These are phyloP conservation scores for Radiomyces spectabilis DNA, from an alignment of 192 early-diverging fungal species.

Conservation along the genomic window DNA sequence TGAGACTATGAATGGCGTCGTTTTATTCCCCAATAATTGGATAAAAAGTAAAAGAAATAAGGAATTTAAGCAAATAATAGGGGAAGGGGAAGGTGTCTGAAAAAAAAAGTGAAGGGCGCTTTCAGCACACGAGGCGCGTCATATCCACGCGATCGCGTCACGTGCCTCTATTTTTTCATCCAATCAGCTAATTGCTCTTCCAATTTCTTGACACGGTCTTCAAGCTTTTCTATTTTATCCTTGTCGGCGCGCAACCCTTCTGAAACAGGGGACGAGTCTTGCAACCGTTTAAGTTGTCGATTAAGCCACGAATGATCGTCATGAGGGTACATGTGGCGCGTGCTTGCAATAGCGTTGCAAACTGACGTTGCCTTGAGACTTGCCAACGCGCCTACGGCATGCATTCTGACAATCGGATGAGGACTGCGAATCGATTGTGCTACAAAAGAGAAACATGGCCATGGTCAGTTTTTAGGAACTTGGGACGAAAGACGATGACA, in stretches of 20 bases:
- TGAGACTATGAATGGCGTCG: no score
- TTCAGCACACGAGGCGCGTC: no score
- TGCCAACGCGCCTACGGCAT: neutral
- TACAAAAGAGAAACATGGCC: neutral
- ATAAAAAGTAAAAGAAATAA: no score
- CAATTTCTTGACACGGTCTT: constrained; percentile 19
- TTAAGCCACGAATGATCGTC: constrained; percentile 15
- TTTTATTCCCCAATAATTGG: no score
- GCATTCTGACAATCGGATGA: neutral
- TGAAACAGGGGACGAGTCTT: neutral
- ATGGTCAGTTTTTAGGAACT: neutral
- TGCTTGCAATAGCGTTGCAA: neutral
- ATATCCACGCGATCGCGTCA: no score
- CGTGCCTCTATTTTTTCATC: no score
- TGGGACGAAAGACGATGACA: no score
- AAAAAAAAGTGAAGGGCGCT: no score
- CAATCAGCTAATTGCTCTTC: no score
- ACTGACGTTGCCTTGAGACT: neutral
- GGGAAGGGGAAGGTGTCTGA: no score
- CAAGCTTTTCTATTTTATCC: constrained; percentile 17
- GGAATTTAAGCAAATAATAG: no score
- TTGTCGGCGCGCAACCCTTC: neutral
- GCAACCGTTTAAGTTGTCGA: neutral
- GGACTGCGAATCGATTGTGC: constrained; percentile 5
- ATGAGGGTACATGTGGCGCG: constrained; percentile 1